Conservation (phyloP, 169 alveolate species). For the Plasmodium fragile region DNA sequence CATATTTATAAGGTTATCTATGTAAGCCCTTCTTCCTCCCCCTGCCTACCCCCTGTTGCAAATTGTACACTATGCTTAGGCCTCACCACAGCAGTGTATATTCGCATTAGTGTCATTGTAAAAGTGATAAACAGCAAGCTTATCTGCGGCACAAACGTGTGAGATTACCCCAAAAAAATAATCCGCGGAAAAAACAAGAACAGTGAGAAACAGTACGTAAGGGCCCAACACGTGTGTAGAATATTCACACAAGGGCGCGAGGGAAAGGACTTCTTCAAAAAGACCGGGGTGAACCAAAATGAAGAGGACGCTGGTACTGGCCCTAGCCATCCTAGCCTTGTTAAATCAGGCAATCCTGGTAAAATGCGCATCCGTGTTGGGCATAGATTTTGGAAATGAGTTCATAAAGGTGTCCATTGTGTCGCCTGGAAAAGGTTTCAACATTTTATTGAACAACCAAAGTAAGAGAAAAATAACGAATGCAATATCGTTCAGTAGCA, state of each 20-base stretch:
- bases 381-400: constrained; percentile 87
- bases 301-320: neutral
- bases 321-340: neutral
- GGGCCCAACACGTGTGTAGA: neutral
- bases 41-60: neutral
- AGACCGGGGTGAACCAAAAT: neutral
- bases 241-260: neutral
- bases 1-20: neutral
- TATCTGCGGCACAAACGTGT: neutral
- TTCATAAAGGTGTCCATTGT: constrained; percentile 85
- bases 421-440: constrained; percentile 84
- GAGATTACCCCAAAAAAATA: neutral
- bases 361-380: constrained; percentile 75
- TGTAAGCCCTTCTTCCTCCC: neutral
- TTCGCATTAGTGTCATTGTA: neutral
- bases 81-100: neutral
- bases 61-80: neutral
- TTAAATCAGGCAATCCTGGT: neutral
- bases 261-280: neutral
- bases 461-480: constrained; percentile 85
- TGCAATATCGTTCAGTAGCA: constrained; percentile 80
- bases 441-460: constrained; percentile 82
- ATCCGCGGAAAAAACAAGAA: neutral
- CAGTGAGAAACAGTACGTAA: neutral
- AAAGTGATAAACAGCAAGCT: neutral